Base-by-base conservation (phyloP, 2,329 filamentous ascomycete species). In the Alternaria sp. region DNA sequence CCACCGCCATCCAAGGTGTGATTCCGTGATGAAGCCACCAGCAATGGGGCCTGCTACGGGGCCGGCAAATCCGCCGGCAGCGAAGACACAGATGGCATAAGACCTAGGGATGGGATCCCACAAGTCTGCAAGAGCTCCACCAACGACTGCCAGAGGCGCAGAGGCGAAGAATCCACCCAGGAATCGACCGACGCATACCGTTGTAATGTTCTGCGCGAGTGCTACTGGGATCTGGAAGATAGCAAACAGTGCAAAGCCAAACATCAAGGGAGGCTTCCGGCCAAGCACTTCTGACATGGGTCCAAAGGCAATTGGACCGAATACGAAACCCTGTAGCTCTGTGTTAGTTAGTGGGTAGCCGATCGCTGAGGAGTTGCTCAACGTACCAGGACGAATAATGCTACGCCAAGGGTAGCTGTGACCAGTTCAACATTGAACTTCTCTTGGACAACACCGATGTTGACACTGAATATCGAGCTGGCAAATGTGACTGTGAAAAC, bases 401-500 rank as follows among this genome's bases (percentile, higher is more conserved):
- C 77, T 6, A 84, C 81, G 18, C 84, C 84, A 1, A 86, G 75
- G 0, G 80, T 83, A 9, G 80, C 74, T 6, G 83, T 80, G 56
- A 84, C 80, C 14, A 67, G 71, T 16, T 80, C 75, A 11, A 85
- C 79, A 3, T 79, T 62, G 54, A 85, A 86, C 30, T 84, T 75
- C 7, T 80, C 59, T 14, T 84, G 79, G 2, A 91, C 81, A 59
- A 86, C 81, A 0, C 43, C 42, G 1, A 86, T 86, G 7, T 86
- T 89, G 0, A 88, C 82, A 11, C 88, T 87, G 73, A 89, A 91
- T 68, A 85, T 79, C 5, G 82, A 81, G 67, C 81, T 84, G 4
- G 83, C 81, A 71, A 82, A 86, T 0, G 84, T 85, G 28, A 75
- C 72, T 5, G 69, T 72, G 51, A 77, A 76, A 0, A 74, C 72